Base-by-base conservation (phyloP, 352 stramenopile genomes). In the Globisporangium barbulae region DNA sequence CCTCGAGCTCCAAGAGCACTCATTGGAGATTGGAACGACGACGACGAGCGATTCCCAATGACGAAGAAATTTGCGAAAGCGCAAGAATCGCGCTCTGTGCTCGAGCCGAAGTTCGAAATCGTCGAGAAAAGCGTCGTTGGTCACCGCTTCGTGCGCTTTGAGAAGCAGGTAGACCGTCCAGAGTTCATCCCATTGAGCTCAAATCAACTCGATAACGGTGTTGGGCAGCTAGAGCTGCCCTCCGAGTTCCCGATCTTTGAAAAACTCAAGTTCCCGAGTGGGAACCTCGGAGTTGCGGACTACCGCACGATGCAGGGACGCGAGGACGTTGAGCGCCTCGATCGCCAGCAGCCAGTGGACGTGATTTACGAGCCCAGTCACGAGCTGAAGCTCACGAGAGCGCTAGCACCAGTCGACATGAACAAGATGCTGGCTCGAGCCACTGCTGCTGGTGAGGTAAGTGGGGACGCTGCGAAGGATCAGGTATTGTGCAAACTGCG, bases 81-180 rank as follows among this genome's bases (percentile, higher is more conserved):
- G 33, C 52, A 42, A 3, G 39, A 53, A 10, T 17, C 15, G 5
- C 61, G 37, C 22, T 61, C 41, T 0, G 30, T 49, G 17, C 52
- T 61, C 30, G 61, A 56, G 25, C 64, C 59, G 45, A 66, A 63
- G 42, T 70, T 58, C 41, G 13, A 25, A 21, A 5, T 47, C 1
- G 45, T 70, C 12, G 50, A 70, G 12, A 49, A 25, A 13, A 59
- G 49, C 28, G 33, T 52, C 3, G 42, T 21, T 10, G 64, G 64
- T 1, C 64, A 70, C 22, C 64, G 64, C 19, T 67, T 53, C 31
- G 58, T 67, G 31, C 39, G 22, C 47, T 67, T 70, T 35, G 42
- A 54, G 22, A 63, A 30, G 49, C 64, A 70, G 17, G 1, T 61
- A 28, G 52, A 66, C 3, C 61, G 61, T 1, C 52, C 41, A 2